phyloP scores from a whole-genome alignment of 148 eudicot genomes.

The Simmondsia chinensis region DNA sequence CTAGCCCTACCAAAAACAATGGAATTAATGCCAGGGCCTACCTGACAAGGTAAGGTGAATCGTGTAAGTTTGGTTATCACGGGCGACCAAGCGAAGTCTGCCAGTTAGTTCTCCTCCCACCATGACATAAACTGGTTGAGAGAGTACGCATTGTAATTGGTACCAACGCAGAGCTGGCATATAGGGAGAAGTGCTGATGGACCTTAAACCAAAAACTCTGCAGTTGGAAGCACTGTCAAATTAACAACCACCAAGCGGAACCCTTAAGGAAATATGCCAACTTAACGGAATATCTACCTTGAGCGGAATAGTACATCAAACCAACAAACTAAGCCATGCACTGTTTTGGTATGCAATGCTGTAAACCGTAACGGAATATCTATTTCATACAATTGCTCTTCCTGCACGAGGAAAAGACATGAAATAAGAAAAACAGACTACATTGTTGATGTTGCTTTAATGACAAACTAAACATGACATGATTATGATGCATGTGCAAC shows the following conservation, averaged over 20 bases:
- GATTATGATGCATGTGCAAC: background rate
- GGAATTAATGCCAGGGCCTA: no score
- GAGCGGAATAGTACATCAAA: slow-evolving; percentile 94
- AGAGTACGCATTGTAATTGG: slow-evolving; percentile 80
- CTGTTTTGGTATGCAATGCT: slow-evolving; percentile 69
- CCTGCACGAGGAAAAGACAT: slow-evolving; percentile 38
- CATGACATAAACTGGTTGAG: slow-evolving; percentile 90
- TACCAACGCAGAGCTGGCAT: slow-evolving; percentile 98
- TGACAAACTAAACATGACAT: no score
- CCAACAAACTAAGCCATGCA: slow-evolving; percentile 98
- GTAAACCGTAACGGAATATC: slow-evolving; percentile 75
- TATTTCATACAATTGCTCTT: slow-evolving; percentile 87
- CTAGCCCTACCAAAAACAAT: no score
- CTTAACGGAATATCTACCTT: slow-evolving; percentile 38
- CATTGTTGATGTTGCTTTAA: no score
- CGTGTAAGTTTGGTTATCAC: slow-evolving; percentile 91
- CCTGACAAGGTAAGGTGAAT: slow-evolving; percentile 82
- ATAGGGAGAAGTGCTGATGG: slow-evolving; percentile 97
- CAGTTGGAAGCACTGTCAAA: no score
- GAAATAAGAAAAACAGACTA: no score
- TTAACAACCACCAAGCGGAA: slow-evolving; percentile 96
- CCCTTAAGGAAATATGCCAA: slow-evolving; percentile 35
- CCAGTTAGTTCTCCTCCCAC: slow-evolving; percentile 97
- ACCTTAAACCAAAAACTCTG: no score
- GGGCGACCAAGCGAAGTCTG: slow-evolving; percentile 82